Conservation (phyloP, 2,329 filamentous ascomycete species). For the Penicillium sp. region DNA sequence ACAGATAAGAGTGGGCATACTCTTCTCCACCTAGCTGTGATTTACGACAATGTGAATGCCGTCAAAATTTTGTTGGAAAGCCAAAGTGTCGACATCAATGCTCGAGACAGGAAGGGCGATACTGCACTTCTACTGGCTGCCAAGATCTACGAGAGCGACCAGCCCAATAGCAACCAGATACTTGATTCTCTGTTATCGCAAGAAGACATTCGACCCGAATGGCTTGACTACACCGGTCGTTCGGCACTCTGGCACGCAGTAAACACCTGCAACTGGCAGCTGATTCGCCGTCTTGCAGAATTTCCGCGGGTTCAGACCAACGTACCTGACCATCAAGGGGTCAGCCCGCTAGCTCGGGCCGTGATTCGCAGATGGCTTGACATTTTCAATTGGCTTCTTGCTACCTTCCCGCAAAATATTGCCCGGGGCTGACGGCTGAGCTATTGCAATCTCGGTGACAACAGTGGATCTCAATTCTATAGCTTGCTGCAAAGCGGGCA, state of each 20-base stretch:
- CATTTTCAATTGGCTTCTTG: too few species aligned
- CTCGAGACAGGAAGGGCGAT: background rate
- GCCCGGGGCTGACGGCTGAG: too few species aligned
- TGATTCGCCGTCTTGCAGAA: background rate
- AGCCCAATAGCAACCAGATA: background rate
- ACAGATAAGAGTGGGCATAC: conserved; percentile 2
- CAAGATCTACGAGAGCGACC: background rate
- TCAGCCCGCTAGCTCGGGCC: background rate
- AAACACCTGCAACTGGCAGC: background rate
- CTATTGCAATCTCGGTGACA: too few species aligned
- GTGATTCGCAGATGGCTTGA: too few species aligned
- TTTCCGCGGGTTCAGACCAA: background rate
- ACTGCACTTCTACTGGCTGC: conserved; percentile 2
- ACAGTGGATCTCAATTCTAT: too few species aligned
- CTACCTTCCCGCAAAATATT: too few species aligned
- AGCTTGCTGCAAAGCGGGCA: too few species aligned
- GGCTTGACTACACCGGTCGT: background rate
- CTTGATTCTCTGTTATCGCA: background rate
- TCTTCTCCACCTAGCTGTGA: conserved; percentile 5
- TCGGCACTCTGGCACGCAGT: background rate
- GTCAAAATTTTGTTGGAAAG: background rate
- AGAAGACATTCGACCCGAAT: background rate
- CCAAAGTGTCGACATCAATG: conserved; percentile 2
- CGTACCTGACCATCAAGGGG: background rate
- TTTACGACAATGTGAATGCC: conserved; percentile 6